phyloP scores from a whole-genome alignment of 108 stramenopile species.

The Pseudonitzschia delicatissima region DNA sequence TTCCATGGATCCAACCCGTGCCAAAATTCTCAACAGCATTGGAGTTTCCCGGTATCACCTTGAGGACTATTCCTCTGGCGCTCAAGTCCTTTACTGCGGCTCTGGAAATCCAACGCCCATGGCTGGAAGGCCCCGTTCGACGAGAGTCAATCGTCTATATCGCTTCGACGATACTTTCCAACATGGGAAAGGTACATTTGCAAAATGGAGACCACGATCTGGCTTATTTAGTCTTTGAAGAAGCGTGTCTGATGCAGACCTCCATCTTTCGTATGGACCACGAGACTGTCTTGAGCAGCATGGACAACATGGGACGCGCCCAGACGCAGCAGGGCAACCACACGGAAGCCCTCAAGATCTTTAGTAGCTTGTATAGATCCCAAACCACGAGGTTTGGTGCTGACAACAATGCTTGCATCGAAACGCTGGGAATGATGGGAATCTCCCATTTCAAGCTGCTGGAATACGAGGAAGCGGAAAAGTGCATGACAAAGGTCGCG shows the following conservation, averaged over 20 bases:
- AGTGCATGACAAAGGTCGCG: slow-evolving; percentile 22
- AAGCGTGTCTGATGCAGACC: slow-evolving; percentile 50
- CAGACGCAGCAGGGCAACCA: slow-evolving; percentile 27
- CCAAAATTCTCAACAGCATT: slow-evolving; percentile 55
- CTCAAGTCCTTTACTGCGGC: slow-evolving; percentile 38
- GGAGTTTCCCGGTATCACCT: slow-evolving; percentile 47
- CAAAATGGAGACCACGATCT: slow-evolving; percentile 25
- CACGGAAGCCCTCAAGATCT: slow-evolving; percentile 34
- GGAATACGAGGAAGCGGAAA: slow-evolving; percentile 35
- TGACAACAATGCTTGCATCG: slow-evolving; percentile 25
- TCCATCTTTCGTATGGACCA: slow-evolving; percentile 50
- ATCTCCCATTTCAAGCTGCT: slow-evolving; percentile 16
- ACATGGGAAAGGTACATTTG: slow-evolving; percentile 55
- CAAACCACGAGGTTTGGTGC: slow-evolving; percentile 38
- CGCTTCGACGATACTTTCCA: slow-evolving; percentile 44
- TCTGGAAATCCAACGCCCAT: slow-evolving; percentile 48
- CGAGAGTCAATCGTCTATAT: slow-evolving; percentile 50
- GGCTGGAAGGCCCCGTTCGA: slow-evolving; percentile 42
- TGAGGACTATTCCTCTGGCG: slow-evolving; percentile 29
- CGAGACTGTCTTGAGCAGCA: slow-evolving; percentile 25
- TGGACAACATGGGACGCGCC: slow-evolving; percentile 38
- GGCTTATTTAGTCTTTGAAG: slow-evolving; percentile 47
- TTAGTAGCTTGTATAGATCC: slow-evolving; percentile 27
- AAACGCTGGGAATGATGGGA: slow-evolving; percentile 48
- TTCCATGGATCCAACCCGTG: slow-evolving; percentile 21